These are phyloP conservation scores for Porcisia deanei DNA, from an alignment of 208 protist genomes.

Conservation along the genomic window DNA sequence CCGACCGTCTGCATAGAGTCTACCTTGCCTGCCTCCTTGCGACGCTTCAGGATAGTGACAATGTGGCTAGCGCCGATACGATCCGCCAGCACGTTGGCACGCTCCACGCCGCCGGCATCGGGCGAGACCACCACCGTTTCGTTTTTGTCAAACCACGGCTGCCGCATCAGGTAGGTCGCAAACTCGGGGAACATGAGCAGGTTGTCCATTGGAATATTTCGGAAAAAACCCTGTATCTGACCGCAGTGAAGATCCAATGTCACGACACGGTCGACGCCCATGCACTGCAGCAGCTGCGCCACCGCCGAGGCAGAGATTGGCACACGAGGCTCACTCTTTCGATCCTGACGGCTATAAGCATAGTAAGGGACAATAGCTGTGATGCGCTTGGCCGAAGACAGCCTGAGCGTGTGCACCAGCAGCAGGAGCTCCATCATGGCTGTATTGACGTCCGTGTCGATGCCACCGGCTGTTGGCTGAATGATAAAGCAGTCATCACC, in stretches of 20 bases:
- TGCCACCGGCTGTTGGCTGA: conserved; percentile 85
- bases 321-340: conserved; percentile 94
- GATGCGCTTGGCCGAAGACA: conserved; percentile 93
- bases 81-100: conserved; percentile 91
- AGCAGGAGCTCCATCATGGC: conserved; percentile 92
- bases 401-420: conserved; percentile 88
- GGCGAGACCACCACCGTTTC: conserved; percentile 94
- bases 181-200: conserved; percentile 92
- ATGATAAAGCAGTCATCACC: conserved; percentile 97
- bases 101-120: conserved; percentile 96
- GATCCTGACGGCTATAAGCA: conserved; percentile 96
- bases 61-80: conserved; percentile 87
- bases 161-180: conserved; percentile 78
- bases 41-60: conserved; percentile 91
- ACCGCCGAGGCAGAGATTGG: conserved; percentile 96
- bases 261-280: conserved; percentile 94
- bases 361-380: conserved; percentile 97
- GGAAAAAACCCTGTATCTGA: conserved; percentile 97
- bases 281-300: conserved; percentile 93
- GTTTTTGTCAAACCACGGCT: conserved; percentile 82
- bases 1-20: conserved; percentile 96
- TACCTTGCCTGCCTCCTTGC: conserved; percentile 92
- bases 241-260: conserved; percentile 95
- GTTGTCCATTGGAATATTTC: conserved; percentile 95
- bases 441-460: conserved; percentile 81